Evolutionary conservation across 306 rosid species (phyloP), one percentile per base, ranked within the genome.

Genomic region (Casuarina cunninghamiana): DNA sequence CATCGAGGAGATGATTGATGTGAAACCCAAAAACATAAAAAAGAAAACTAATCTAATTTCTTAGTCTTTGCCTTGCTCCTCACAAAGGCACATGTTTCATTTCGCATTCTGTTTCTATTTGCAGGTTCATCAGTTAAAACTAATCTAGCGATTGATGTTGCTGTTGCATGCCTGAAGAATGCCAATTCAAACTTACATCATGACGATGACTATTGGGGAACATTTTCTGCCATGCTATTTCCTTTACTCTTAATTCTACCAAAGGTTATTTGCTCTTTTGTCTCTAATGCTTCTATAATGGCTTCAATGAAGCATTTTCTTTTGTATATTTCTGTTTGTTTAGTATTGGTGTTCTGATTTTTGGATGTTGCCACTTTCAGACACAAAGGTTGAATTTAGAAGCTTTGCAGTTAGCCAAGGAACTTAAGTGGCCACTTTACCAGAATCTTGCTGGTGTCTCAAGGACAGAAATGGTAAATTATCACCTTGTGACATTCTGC

Each of bases 171-270:
- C 86, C 84, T 94, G 53, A 82, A 83, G 77, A 89, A 82, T 41
- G 87, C 88, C 75, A 81, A 86, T 32, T 80, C 86, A 49, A 75
- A 73, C 78, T 80, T 74, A 53, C 65, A 45, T 45, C 86, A 77
- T 79, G 81, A 62, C 72, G 53, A 43, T 54, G 85, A 88, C 57
- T 60, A 76, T 83, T 68, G 83, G 80, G 74, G 84, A 77, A 83
- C 16, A 48, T 42, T 87, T 54, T 87, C 89, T 85, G 87, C 87
- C 38, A 74, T 89, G 91, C 83, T 89, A 44, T 92, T 90, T 83
- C 97, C 98, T 7, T 55, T 92, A 60, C 97, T 94, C 77, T 72
- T 94, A 80, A 79, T 86, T 82, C 79, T 82, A 62, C 97, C 92
- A 57, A 91, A 94, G 98, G 98, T 94, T 72, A 62, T 60, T 75